phyloP scores from a whole-genome alignment of 345 rosid species.

The Brassica nigra region DNA sequence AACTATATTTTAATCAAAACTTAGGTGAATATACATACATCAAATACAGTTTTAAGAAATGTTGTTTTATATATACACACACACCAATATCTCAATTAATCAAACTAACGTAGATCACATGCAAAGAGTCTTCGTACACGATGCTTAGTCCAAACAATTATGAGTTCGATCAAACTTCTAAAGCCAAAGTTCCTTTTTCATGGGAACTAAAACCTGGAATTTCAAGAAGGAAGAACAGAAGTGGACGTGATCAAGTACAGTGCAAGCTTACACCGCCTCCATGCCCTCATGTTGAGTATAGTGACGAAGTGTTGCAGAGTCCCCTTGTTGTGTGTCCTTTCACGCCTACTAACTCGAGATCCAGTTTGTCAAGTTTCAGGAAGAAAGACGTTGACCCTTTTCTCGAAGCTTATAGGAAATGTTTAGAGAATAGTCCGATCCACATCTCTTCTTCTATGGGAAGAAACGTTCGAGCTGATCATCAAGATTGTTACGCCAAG shows the following conservation, averaged over 20 bases:
- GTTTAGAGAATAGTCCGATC: conserved; percentile 33
- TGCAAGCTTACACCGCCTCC: conserved; percentile 38
- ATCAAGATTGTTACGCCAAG: conserved; percentile 15
- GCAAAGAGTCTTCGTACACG: conserved; percentile 14
- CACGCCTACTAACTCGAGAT: conserved; percentile 26
- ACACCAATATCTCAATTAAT: not conserved
- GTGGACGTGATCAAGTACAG: conserved; percentile 8
- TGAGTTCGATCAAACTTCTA: conserved; percentile 32
- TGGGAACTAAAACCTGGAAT: conserved; percentile 42
- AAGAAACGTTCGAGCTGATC: conserved; percentile 10
- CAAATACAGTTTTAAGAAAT: conserved; percentile 21
- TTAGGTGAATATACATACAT: conserved; percentile 37
- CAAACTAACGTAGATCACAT: not conserved
- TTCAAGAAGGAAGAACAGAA: conserved; percentile 25
- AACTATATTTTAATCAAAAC: conserved; percentile 30
- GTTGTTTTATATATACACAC: not conserved
- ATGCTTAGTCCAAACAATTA: conserved; percentile 29
- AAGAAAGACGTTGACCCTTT: conserved; percentile 40
- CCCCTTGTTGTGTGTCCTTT: conserved; percentile 22
- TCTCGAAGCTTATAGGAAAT: conserved; percentile 37
- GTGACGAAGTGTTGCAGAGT: conserved; percentile 9
- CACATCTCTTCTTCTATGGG: not conserved
- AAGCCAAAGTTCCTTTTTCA: conserved; percentile 40
- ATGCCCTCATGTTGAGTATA: conserved; percentile 23
- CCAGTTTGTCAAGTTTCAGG: conserved; percentile 28